These are phyloP conservation scores for Vitis hybrid DNA, from an alignment of 177 flowering plant species.

Conservation along the genomic window DNA sequence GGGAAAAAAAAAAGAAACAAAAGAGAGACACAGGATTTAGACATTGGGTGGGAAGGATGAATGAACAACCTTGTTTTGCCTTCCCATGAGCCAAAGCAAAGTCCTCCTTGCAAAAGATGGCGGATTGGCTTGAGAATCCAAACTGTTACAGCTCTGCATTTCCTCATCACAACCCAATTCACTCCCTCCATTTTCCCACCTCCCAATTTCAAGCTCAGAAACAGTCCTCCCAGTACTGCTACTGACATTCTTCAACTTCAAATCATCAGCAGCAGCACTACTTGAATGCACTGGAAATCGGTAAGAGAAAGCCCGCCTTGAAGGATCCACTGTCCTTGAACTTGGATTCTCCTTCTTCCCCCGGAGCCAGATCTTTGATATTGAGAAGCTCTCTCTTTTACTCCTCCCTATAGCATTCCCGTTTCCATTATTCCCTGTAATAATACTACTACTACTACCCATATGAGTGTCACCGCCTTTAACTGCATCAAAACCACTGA, in stretches of 20 bases:
- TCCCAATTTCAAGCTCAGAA: slow-evolving; percentile 40
- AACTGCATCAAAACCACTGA: slow-evolving; percentile 43
- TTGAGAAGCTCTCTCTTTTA: slow-evolving; percentile 66
- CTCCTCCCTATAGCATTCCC: slow-evolving; percentile 26
- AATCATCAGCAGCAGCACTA: slow-evolving; percentile 23
- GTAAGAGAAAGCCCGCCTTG: slow-evolving; percentile 66
- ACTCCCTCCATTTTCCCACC: slow-evolving; percentile 44
- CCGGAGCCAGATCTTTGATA: slow-evolving; percentile 77
- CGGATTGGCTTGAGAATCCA: slow-evolving; percentile 43
- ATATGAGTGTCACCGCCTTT: slow-evolving; percentile 18
- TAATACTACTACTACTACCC: slow-evolving; percentile 6
- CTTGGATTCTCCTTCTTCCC: slow-evolving; percentile 49
- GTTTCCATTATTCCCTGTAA: not conserved
- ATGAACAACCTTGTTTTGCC: slow-evolving; percentile 73
- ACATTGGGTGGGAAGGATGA: slow-evolving; percentile 46
- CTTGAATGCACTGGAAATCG: slow-evolving; percentile 41
- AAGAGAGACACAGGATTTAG: slow-evolving; percentile 12
- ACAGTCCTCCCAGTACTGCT: slow-evolving; percentile 26
- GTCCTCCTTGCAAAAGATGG: slow-evolving; percentile 70
- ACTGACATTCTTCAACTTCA: slow-evolving; percentile 29
- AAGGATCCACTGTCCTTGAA: slow-evolving; percentile 26
- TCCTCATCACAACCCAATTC: slow-evolving; percentile 50
- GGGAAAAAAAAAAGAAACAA: slow-evolving; percentile 9
- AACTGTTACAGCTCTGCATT: slow-evolving; percentile 35
- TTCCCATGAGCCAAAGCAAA: slow-evolving; percentile 67